Percentiles rank a stretch among this genome's conserved stretches.
Evolutionary conservation across 2,329 filamentous ascomycete genomes (phyloP).

Genomic region (Phialophora tarda): DNA sequence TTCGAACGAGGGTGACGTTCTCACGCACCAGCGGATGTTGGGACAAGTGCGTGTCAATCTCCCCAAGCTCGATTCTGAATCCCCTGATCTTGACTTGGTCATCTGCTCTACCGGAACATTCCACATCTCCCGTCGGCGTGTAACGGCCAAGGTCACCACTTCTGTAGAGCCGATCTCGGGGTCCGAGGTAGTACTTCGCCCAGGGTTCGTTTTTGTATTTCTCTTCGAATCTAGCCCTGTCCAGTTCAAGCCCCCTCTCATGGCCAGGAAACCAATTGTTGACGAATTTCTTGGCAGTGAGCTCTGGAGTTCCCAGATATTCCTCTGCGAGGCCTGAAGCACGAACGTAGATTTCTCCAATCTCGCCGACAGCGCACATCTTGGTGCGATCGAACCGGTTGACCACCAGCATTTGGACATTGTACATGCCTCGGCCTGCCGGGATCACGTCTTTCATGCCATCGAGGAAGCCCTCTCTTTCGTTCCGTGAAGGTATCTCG

Average conservation of each 20-base stretch:
- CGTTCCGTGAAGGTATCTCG: constrained; percentile 70
- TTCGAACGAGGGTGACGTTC: constrained; percentile 81
- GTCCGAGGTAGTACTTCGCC: constrained; percentile 78
- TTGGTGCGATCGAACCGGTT: constrained; percentile 69
- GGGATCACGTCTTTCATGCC: constrained; percentile 77
- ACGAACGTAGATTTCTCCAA: constrained; percentile 82
- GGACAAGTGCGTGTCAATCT: constrained; percentile 85
- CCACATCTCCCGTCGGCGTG: constrained; percentile 71
- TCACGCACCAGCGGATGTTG: constrained; percentile 78
- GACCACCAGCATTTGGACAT: constrained; percentile 87
- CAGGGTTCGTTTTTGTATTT: constrained; percentile 69
- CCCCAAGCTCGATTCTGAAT: constrained; percentile 91
- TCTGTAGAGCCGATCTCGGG: constrained; percentile 82
- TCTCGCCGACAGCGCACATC: constrained; percentile 78
- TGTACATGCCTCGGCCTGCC: constrained; percentile 81
- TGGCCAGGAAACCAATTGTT: constrained; percentile 85
- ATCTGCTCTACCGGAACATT: constrained; percentile 80
- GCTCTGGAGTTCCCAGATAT: constrained; percentile 68
- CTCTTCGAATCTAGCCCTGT: constrained; percentile 60
- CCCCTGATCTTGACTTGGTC: constrained; percentile 95
- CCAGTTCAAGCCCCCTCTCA: constrained; percentile 68
- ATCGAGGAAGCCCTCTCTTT: constrained; percentile 68
- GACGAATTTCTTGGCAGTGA: constrained; percentile 78
- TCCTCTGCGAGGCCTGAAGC: constrained; percentile 84
- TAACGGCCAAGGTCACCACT: constrained; percentile 86